Evolutionary conservation across 768 basidiomycete species (phyloP).

Genomic region (Lactarius trivialis): DNA sequence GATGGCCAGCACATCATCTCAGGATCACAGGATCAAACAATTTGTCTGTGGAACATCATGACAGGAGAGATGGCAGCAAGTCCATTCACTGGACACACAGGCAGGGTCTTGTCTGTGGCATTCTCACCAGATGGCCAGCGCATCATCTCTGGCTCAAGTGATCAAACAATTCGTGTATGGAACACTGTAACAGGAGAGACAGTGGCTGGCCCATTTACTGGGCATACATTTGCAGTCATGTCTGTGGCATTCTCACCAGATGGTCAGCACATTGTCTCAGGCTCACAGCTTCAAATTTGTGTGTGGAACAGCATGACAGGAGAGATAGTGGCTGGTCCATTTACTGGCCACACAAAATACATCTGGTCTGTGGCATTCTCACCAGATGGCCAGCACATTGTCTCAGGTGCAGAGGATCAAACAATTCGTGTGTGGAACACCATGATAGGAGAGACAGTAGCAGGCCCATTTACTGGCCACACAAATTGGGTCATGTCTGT

Average conservation of each 20-base stretch:
- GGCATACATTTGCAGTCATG: not conserved
- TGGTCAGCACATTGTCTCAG: too few species aligned
- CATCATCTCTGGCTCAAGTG: not conserved
- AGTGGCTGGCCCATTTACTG: not conserved
- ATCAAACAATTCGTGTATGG: not conserved
- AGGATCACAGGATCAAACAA: not conserved
- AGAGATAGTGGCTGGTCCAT: too few species aligned
- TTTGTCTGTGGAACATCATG: not conserved
- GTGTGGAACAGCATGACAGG: too few species aligned
- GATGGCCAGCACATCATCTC: conserved; percentile 6
- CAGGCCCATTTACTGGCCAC: not conserved
- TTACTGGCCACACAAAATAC: too few species aligned
- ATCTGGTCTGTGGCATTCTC: too few species aligned
- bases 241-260: not conserved
- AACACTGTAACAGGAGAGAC: not conserved
- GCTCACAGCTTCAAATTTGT: too few species aligned
- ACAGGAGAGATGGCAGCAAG: not conserved
- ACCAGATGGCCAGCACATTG: not conserved
- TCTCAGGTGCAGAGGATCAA: not conserved
- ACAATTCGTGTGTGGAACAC: too few species aligned
- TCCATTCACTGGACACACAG: not conserved
- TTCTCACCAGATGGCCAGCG: not conserved
- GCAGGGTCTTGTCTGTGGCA: not conserved
- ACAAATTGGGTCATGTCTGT: not conserved
- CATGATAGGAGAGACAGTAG: too few species aligned